Base-by-base conservation (phyloP, 2,329 filamentous ascomycete genomes). In the Chaetomiaceae sp. region DNA sequence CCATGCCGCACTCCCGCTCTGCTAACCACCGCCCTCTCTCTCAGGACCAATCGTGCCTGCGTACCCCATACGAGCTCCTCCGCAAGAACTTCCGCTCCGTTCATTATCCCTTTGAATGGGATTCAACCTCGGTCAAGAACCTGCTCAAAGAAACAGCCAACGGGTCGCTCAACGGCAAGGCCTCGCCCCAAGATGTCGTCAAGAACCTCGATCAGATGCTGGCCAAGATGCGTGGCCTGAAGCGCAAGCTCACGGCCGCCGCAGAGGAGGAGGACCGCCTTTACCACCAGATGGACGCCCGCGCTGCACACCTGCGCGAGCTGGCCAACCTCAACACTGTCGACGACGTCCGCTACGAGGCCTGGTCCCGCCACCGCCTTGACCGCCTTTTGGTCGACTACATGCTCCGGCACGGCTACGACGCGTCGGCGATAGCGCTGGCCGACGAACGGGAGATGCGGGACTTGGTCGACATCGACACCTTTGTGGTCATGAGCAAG, bases 331-430 rank as follows among this genome's bases (percentile, higher is more conserved):
- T 97, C 63, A 81, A 87, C 53, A 88, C 83, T 56, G 77, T 96
- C 57, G 88, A 90, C 48, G 94, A 99, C 68, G 90, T 95, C 62
- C 90, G 90, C 66, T 99, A 97, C 72, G 92, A 97, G 66, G 77
- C 82, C 53, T 99, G 94, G 94, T 89, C 87, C 56, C 82, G 89
- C 51, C 82, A 82, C 36, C 79, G 94, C 20, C 76, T 99, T 40
- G 88, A 96, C 70, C 79, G 94, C 17, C 73, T 97, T 54, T 72
- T 99, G 44, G 88, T 95, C n/a, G 94, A 99, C 67, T 95, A 96
- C 69, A 78, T 99, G 61, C 74, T 97, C 45, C 81, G 94, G 8
- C 85, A 86, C 56, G 92, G 92, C 3, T 96, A 92, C 66, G 81
- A 82, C 17, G 81, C 87, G 20, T 94, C 85, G 62, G 94, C 94